Evolutionary conservation across 257 asterid species (phyloP).

Genomic region (Galeopsis tetrahit): DNA sequence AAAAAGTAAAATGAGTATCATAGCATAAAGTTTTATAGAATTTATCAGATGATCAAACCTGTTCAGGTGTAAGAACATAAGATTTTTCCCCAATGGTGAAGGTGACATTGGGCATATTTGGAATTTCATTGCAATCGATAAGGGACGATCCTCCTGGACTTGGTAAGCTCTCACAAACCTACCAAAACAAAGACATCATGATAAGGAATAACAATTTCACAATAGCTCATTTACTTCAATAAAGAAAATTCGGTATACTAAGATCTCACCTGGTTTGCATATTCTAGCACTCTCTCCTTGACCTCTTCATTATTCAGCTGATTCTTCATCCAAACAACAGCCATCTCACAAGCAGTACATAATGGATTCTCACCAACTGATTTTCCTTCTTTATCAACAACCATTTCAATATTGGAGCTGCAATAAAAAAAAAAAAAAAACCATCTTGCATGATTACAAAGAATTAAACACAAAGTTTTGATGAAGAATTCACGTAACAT

Average conservation of each 20-base stretch:
- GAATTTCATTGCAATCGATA: constrained; percentile 64
- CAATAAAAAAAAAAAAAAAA: constrained; percentile 28
- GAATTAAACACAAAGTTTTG: neutral
- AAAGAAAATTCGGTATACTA: constrained; percentile 16
- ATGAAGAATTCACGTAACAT: neutral
- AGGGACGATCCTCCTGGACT: constrained; percentile 85
- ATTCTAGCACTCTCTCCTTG: constrained; percentile 71
- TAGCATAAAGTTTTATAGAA: no score
- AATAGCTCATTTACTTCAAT: neutral
- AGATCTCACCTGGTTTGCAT: constrained; percentile 77
- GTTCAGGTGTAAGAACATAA: constrained; percentile 76
- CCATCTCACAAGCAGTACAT: constrained; percentile 90
- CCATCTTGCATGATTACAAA: neutral
- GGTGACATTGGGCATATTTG: constrained; percentile 68
- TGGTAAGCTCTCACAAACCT: constrained; percentile 91
- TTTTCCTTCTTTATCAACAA: constrained; percentile 54
- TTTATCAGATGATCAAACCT: constrained; percentile 51
- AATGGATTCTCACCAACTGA: constrained; percentile 53
- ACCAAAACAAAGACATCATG: constrained; percentile 31
- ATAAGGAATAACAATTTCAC: neutral
- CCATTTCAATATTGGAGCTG: constrained; percentile 86
- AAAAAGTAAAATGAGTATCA: no score
- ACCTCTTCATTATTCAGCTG: constrained; percentile 62
- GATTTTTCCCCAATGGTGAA: constrained; percentile 67
- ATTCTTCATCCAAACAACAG: constrained; percentile 92